Base-by-base conservation (phyloP, 345 rosid genomes). In the Turritis glabra region DNA sequence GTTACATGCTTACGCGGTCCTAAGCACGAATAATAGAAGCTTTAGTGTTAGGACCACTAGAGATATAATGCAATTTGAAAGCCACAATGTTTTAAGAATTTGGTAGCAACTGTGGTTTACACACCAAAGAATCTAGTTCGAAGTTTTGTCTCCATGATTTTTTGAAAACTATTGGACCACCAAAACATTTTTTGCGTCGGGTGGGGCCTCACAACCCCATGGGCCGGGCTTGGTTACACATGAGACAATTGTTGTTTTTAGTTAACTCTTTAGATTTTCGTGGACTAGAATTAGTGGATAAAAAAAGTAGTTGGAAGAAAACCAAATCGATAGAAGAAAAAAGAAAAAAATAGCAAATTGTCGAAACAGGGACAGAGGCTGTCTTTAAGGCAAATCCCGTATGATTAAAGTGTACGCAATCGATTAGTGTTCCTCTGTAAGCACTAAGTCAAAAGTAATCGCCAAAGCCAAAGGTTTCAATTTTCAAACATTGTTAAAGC, bases 371-470 rank as follows among this genome's bases (percentile, higher is more conserved):
- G 47, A 64, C 51, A 64, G 38, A 37, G 67, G 43, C 21, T 67
- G 69, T 75, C 55, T 59, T 60, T 59, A 60, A 75, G 64, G 63
- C 62, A 68, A 44, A 29, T 26, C 53, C 18, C 63, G 22, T 30
- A 69, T 69, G 74, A 69, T 76, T 76, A 76, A 68, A 76, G 79
- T 29, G 74, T 33, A 41, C 40, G 54, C 43, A 68, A 69, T 76
- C 64, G 43, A 69, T 61, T 76, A 52, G 56, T 76, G 74, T 61
- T 69, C 57, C 25, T 40, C 50, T 68, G 64, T 75, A 30, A 2
- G 29, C 69, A 76, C 29, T 52, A 76, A 76, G 79, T 61, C 79
- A 76, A 76, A 76, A 76, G 79, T 53, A 55, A 69, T 10, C 63
- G 52, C 56, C 41, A 76, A 76, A 76, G 74, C 73, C 73, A 50